A percentile compares a stretch with the other conserved stretches of the same genome.
Evolutionary conservation across 306 rosid genomes (phyloP).

Genomic region (Prunus campanulata): DNA sequence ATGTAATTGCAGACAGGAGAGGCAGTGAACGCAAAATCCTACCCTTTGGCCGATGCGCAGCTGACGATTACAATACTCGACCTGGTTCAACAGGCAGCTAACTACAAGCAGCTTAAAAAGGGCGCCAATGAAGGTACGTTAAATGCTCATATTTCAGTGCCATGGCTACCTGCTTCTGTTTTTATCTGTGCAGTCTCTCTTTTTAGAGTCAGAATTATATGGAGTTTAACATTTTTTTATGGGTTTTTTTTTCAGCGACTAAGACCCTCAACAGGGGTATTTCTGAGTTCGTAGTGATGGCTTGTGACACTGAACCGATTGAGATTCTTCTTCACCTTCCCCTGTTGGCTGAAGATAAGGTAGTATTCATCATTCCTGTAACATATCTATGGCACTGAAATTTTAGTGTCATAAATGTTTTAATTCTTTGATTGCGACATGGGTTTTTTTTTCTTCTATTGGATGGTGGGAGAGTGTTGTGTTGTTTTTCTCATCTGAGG

Average conservation of each 20-base stretch:
- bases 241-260: slow-evolving; percentile 50
- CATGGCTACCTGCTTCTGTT: neutral
- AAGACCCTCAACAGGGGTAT: slow-evolving; percentile 88
- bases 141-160: neutral
- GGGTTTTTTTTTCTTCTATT: neutral
- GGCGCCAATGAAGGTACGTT: slow-evolving; percentile 84
- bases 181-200: neutral
- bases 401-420: neutral
- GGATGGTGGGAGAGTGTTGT: neutral
- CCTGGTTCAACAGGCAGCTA: slow-evolving; percentile 87
- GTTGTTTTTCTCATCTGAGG: neutral
- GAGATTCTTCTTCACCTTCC: slow-evolving; percentile 95
- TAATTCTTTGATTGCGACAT: neutral
- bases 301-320: slow-evolving; percentile 82
- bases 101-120: slow-evolving; percentile 91
- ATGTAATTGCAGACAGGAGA: slow-evolving; percentile 61
- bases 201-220: neutral
- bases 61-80: slow-evolving; percentile 72
- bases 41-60: slow-evolving; percentile 85
- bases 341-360: slow-evolving; percentile 88
- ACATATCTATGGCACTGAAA: neutral
- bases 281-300: slow-evolving; percentile 89
- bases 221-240: neutral
- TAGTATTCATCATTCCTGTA: neutral
- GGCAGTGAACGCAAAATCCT: slow-evolving; percentile 79